Percentiles rank a stretch among this genome's conserved stretches.
Evolutionary conservation across 495 filamentous ascomycete species (phyloP).

Genomic region (Trichoderma orchidacearum): DNA sequence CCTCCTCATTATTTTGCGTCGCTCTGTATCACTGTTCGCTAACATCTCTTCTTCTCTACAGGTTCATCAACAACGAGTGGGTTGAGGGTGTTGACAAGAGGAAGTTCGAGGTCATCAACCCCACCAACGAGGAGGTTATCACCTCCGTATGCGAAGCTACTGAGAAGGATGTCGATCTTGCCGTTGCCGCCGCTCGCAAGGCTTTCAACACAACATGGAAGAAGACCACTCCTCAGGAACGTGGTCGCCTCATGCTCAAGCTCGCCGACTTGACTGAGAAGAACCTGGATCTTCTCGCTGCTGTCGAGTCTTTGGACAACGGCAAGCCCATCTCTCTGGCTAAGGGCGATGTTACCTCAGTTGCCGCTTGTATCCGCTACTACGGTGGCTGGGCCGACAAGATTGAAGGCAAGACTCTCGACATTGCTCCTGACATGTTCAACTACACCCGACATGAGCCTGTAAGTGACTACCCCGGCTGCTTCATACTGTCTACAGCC

Average conservation of each 20-base stretch:
- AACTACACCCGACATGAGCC: constrained; percentile 87
- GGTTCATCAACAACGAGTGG: constrained; percentile 98
- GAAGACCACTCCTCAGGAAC: constrained; percentile 17
- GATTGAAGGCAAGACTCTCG: constrained; percentile 59
- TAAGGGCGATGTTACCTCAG: constrained; percentile 57
- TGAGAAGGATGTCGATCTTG: constrained; percentile 44
- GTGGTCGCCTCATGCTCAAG: constrained; percentile 18
- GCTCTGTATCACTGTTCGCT: not conserved
- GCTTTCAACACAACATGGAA: constrained; percentile 19
- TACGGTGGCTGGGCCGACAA: constrained; percentile 75
- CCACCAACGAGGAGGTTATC: constrained; percentile 21
- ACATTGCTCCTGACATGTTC: constrained; percentile 32
- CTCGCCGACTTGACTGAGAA: constrained; percentile 26
- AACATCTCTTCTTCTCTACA: constrained; percentile 19
- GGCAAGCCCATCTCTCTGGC: constrained; percentile 15
- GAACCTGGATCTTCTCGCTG: constrained; percentile 15
- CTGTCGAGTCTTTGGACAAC: constrained; percentile 18
- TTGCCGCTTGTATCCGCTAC: constrained; percentile 43
- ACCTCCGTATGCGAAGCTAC: constrained; percentile 57
- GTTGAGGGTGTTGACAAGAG: constrained; percentile 52
- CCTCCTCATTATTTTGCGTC: not conserved
- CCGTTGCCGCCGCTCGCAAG: constrained; percentile 1
- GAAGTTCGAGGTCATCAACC: constrained; percentile 17
- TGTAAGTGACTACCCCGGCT: constrained; percentile 29
- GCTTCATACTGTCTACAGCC: too few species aligned